Conservation (phyloP, 345 rosid genomes). For the Theobroma cacao region DNA sequence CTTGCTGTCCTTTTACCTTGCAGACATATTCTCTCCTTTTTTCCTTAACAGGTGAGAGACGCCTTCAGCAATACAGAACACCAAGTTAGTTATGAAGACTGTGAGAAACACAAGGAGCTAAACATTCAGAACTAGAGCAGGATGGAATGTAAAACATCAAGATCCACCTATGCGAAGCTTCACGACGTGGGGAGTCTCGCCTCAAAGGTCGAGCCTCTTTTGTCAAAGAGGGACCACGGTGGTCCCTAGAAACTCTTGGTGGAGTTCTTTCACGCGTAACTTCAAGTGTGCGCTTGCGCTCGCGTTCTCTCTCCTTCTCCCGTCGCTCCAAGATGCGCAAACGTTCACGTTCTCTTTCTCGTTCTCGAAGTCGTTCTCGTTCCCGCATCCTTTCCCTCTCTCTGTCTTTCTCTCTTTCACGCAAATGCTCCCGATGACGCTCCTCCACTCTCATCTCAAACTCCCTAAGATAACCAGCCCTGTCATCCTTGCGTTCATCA, state of each 20-base stretch:
- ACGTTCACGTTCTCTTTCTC: constrained; percentile 48
- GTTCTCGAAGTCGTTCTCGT: constrained; percentile 37
- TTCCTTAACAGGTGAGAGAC: constrained; percentile 83
- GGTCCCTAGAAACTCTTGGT: constrained; percentile 60
- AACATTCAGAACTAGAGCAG: constrained; percentile 63
- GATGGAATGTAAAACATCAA: constrained; percentile 63
- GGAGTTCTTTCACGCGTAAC: constrained; percentile 69
- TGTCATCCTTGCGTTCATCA: constrained; percentile 82
- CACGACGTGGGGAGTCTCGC: constrained; percentile 73
- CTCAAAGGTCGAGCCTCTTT: constrained; percentile 56
- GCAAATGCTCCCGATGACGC: constrained; percentile 70
- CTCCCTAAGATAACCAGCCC: constrained; percentile 90
- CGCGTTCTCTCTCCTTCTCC: constrained; percentile 56
- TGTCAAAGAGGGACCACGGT: constrained; percentile 64
- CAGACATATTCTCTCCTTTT: constrained; percentile 95
- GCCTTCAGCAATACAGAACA: constrained; percentile 99
- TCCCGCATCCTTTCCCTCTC: constrained; percentile 55
- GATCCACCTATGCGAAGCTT: constrained; percentile 90
- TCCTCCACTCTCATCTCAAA: constrained; percentile 95
- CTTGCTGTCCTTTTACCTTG: constrained; percentile 82
- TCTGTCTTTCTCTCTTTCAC: constrained; percentile 79
- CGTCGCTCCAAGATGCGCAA: constrained; percentile 63
- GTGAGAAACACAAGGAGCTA: constrained; percentile 52
- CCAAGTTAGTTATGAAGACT: constrained; percentile 64
- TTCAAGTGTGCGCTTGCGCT: constrained; percentile 66